Percentiles rank a stretch among this genome's conserved stretches.
These are phyloP conservation scores for Xylaria hypoxylon DNA, from an alignment of 2,329 filamentous ascomycete species.

Conservation along the genomic window DNA sequence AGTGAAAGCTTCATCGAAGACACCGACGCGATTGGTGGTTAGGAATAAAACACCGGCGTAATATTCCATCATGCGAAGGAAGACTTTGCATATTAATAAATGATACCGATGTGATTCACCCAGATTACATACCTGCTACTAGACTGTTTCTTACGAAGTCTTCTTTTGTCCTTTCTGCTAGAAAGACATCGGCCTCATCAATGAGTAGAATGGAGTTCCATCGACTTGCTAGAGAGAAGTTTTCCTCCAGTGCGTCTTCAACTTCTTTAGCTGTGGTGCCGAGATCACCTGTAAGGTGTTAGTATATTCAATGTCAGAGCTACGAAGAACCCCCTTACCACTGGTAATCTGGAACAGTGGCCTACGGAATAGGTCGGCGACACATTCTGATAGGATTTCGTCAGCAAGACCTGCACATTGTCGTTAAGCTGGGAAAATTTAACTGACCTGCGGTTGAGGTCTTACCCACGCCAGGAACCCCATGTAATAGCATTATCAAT, in stretches of 20 bases:
- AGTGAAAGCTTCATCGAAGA: conserved; percentile 56
- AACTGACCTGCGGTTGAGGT: conserved; percentile 39
- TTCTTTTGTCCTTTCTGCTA: conserved; percentile 34
- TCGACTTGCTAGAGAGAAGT: conserved; percentile 37
- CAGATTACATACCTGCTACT: conserved; percentile 44
- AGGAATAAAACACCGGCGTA: conserved; percentile 54
- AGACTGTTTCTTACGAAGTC: conserved; percentile 49
- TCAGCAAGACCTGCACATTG: conserved; percentile 4
- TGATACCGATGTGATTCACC: too few relatives aligned
- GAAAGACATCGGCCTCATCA: conserved; percentile 43
- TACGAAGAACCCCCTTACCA: too few relatives aligned
- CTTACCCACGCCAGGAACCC: conserved; percentile 40
- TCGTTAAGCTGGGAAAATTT: not conserved
- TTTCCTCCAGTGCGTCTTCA: conserved; percentile 45
- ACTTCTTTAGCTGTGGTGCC: conserved; percentile 51
- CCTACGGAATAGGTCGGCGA: conserved; percentile 36
- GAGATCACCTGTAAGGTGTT: too few relatives aligned
- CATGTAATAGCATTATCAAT: conserved; percentile 39
- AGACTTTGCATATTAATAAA: conserved; percentile 40
- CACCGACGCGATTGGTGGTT: conserved; percentile 57
- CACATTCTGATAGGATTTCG: conserved; percentile 29
- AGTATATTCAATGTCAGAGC: too few relatives aligned
- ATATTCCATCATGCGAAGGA: conserved; percentile 54
- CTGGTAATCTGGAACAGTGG: conserved; percentile 42
- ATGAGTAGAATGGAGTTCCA: conserved; percentile 42